Conservation (phyloP, 2,329 filamentous ascomycete species). For the Talaromyces atroroseus region DNA sequence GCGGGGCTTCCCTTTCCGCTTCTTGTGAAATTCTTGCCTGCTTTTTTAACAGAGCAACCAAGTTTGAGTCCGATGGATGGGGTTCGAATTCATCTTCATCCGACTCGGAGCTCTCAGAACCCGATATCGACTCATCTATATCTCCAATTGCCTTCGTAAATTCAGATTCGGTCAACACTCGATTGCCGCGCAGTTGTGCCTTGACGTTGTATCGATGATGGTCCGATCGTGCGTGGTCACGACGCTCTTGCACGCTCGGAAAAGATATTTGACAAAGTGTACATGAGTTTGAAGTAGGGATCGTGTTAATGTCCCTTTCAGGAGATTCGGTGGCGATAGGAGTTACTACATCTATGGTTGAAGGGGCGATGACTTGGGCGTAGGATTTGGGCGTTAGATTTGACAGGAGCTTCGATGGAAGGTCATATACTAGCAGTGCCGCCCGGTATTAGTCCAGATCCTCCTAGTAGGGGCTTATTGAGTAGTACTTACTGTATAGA, state of each 20-base stretch:
- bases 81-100: constrained; percentile 58
- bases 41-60: constrained; percentile 56
- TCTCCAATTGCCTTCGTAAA: constrained; percentile 83
- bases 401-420: constrained; percentile 67
- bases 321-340: constrained; percentile 26
- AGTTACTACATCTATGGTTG: constrained; percentile 18
- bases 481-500: constrained; percentile 10
- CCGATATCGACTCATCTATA: constrained; percentile 87
- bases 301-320: constrained; percentile 35
- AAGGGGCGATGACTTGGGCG: constrained; percentile 24
- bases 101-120: constrained; percentile 62
- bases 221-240: constrained; percentile 81
- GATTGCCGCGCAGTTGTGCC: constrained; percentile 71
- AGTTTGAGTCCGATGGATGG: constrained; percentile 44
- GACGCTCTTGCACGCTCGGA: constrained; percentile 69
- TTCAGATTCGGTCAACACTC: constrained; percentile 68
- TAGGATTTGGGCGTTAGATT: constrained; percentile 58
- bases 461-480: neutral
- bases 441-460: neutral
- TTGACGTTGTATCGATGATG: constrained; percentile 93
- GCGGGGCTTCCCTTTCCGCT: constrained; percentile 42
- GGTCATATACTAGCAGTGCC: constrained; percentile 63
- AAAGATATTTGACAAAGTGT: constrained; percentile 73
- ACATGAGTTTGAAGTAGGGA: constrained; percentile 63
- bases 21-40: constrained; percentile 21